phyloP scores from a whole-genome alignment of 768 basidiomycete genomes.

The Leccinum aurantiacum region DNA sequence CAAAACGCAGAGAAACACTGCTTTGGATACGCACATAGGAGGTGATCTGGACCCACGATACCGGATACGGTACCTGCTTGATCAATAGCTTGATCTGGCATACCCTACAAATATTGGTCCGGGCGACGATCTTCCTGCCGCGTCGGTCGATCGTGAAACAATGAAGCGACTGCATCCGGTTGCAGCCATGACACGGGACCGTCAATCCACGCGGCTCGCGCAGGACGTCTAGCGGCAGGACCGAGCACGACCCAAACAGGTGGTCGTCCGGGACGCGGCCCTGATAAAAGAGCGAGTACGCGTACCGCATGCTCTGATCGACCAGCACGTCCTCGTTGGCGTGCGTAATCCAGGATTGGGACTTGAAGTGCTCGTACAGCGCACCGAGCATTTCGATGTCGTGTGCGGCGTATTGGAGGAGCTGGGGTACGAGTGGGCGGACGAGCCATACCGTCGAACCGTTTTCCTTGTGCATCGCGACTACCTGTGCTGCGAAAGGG shows the following conservation, averaged over 20 bases:
- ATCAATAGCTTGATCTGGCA: slow-evolving; percentile 35
- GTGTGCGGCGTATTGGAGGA: slow-evolving; percentile 43
- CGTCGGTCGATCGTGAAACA: slow-evolving; percentile 25
- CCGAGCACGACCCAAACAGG: slow-evolving; percentile 23
- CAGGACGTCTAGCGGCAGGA: slow-evolving; percentile 31
- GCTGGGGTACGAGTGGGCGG: slow-evolving; percentile 36
- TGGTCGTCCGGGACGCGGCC: slow-evolving; percentile 28
- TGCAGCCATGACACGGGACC: slow-evolving; percentile 27
- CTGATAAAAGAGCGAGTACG: slow-evolving; percentile 28
- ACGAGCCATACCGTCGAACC: slow-evolving; percentile 34
- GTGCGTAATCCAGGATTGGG: slow-evolving; percentile 23
- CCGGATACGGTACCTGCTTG: slow-evolving; percentile 20
- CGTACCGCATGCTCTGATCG: slow-evolving; percentile 32
- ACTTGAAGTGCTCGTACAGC: slow-evolving; percentile 36
- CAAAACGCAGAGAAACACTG: neutral
- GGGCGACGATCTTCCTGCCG: slow-evolving; percentile 19
- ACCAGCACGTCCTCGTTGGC: slow-evolving; percentile 14
- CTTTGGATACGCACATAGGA: slow-evolving; percentile 15
- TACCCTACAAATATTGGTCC: slow-evolving; percentile 28
- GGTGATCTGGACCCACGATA: slow-evolving; percentile 23
- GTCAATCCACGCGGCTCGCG: slow-evolving; percentile 26
- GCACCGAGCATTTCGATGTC: slow-evolving; percentile 41
- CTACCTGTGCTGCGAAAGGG: slow-evolving; percentile 31
- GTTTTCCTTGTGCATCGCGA: slow-evolving; percentile 36
- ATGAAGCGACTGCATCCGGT: slow-evolving; percentile 29